Base-by-base conservation (phyloP, 371 early-diverging fungal genomes). In the Batrachochytrium dendrobatidis region DNA sequence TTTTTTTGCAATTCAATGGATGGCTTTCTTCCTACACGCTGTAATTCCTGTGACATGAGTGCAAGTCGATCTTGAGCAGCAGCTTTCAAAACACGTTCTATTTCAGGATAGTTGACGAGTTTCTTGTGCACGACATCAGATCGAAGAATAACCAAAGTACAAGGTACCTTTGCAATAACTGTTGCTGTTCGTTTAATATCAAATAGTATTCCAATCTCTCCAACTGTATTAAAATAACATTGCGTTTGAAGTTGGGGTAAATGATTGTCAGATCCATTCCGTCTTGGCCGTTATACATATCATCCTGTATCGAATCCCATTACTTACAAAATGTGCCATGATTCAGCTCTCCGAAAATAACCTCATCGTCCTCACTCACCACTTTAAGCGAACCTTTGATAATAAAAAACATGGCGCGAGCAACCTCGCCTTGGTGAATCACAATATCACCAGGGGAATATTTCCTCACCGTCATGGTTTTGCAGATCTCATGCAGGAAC, bases 331-430 rank as follows among this genome's bases (percentile, higher is more conserved):
- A 88, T n/a, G 80, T 74, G 44, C 88, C 89, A 51, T 79, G 74
- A 0, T 76, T 72, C 52, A 89, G 66, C 24, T 83, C 86, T 22
- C 88, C 85, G 66, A 83, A 86, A 20, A 85, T 80, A 3, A 85
- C 78, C 61, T 91, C 91, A 34, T 78, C 82, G 55, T 88, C 91
- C 43, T 83, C 81, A 24, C 84, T 82, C 12, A 82, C 82, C 0
- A 93, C 92, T 59, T 83, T 79, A 35, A 94, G 91, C 1, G 79
- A 66, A 0, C 95, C 95, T 70, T 66, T 61, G 10, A 92, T 73
- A 34, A 94, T 66, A 51, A 92, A 87, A 62, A 91, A 93, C 86
- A 94, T 87, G 53, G 89, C 87, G 55, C 79, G 82, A 22, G 89
- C 86, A 28, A 72, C 73, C 49, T 89, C 91, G 1, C 89, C 91